Percentiles rank a stretch among this genome's conserved stretches.
Conservation (phyloP, 331 rosid species). For the Saraca asoca region DNA sequence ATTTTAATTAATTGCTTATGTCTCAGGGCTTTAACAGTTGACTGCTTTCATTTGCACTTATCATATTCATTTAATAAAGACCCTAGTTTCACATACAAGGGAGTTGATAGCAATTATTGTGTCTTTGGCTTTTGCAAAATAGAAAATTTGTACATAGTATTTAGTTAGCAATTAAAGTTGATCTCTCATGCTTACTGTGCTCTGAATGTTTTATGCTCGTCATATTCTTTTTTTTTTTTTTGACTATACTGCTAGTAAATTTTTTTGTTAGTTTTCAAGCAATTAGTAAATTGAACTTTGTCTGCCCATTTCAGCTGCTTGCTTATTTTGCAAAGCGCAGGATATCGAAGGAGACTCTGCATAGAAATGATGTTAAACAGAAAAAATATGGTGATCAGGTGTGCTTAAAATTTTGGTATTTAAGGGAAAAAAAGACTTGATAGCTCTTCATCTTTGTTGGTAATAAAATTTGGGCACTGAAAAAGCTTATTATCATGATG, state of each 20-base stretch:
- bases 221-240: too few species aligned
- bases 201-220: background rate
- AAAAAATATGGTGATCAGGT: slow-evolving; percentile 68
- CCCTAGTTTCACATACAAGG: too few species aligned
- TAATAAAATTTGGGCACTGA: background rate
- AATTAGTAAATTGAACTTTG: slow-evolving; percentile 26
- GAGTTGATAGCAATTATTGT: slow-evolving; percentile 13
- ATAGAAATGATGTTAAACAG: slow-evolving; percentile 78
- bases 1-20: too few species aligned
- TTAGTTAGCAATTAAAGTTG: slow-evolving; percentile 5
- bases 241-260: too few species aligned
- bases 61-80: too few species aligned
- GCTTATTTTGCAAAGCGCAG: slow-evolving; percentile 70
- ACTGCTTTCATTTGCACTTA: too few species aligned
- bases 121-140: background rate
- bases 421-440: background rate
- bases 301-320: slow-evolving; percentile 62
- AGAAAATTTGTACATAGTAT: background rate
- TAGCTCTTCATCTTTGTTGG: slow-evolving; percentile 11
- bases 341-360: slow-evolving; percentile 66
- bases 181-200: slow-evolving; percentile 15
- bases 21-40: too few species aligned
- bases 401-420: slow-evolving; percentile 19
- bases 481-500: background rate
- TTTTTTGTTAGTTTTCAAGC: too few species aligned